Evolutionary conservation across 768 basidiomycete species (phyloP), one percentile per base, ranked within the genome.

Genomic region (Gymnopilus dilepis): DNA sequence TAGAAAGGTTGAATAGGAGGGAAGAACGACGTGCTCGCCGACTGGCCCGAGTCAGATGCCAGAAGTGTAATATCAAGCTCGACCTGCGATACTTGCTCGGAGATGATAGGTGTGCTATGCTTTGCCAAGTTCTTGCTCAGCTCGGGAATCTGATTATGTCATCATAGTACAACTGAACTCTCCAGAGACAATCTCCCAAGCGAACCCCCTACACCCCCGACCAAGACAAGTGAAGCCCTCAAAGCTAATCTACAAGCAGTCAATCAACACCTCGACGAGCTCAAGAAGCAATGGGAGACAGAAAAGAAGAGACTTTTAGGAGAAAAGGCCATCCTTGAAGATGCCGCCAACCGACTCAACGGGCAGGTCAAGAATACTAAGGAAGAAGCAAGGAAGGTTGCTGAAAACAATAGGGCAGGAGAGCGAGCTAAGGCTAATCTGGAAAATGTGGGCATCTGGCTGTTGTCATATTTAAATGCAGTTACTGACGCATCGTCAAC

Each of bases 301-400:
- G 91, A 92, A 67, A 86, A 82, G 69, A 77, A 75, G 33, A 79
- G 82, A 56, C 77, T 93, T 13, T 69, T 89, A 26, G 88, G 84
- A 50, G 90, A 94, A 73, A 92, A 88, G 52, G 87, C 84, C 2
- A 83, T 85, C 42, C 83, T 95, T 31, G 88, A 91, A 67, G 86
- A 92, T 62, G 82, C 87, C 6, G 83, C 91, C 0, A 86, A 83
- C 62, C 85, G 86, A 6, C 79, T 94, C 67, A 85, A 89, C 67
- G 73, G 72, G 21, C 81, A 93, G 70, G 78, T 90, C 26, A 84
- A 80, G 41, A 79, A 72, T 47, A 84, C 80, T 6, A 86, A 87
- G 71, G 84, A 84, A 54, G 87, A 90, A 61, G 79, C 76, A 1
- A 82, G 77, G 70, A 84, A 79, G 63, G 82, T 77, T 19, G 75